Base-by-base conservation (phyloP, 768 basidiomycete genomes). In the Tricholoma bakamatsutake region DNA sequence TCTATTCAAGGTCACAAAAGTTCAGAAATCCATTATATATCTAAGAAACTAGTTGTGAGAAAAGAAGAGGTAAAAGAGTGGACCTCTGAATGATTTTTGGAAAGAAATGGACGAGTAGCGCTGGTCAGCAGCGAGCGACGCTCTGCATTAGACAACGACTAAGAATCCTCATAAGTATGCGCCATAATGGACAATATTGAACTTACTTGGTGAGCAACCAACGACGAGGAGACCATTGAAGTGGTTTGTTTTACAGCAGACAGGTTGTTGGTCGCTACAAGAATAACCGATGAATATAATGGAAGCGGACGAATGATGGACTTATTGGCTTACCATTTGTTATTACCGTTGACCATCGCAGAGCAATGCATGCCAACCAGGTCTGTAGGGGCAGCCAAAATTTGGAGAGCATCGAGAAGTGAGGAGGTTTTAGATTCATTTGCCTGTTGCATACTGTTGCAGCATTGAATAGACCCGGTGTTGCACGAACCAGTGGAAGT, bases 161-260 rank as follows among this genome's bases (percentile, higher is more conserved):
- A 31, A 0, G 6, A 17, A 31, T 28, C 8, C 2, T 17, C 2
- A n/a, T 48, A 9, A 48, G n/a, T 17, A 47, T 9, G 10, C 3
- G 17, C 0, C 28, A 48, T 0, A 17, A n/a, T n/a, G 46, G 12
- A 49, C 10, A 27, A 15, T 17, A 31, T 7, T 48, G 8, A 27
- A 67, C 77, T 61, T 63, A 79, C 77, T 70, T 1, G 74, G 73
- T 12, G 67, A 57, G 66, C 78, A 80, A 5, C 75, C 77, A 53
- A 77, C 59, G 7, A 67, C 71, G 52, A 80, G 67, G 33, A 78
- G 61, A 43, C 80, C 77, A 31, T 73, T 72, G 65, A 72, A 79
- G 45, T 61, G 57, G 57, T 80, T 77, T 56, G 73, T 69, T 27
- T 67, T 57, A 63, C 80, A 82, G 65, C 80, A 82, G 42, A 80